phyloP scores from a whole-genome alignment of 805 yeast species.

The Saturnispora kantuleensis region DNA sequence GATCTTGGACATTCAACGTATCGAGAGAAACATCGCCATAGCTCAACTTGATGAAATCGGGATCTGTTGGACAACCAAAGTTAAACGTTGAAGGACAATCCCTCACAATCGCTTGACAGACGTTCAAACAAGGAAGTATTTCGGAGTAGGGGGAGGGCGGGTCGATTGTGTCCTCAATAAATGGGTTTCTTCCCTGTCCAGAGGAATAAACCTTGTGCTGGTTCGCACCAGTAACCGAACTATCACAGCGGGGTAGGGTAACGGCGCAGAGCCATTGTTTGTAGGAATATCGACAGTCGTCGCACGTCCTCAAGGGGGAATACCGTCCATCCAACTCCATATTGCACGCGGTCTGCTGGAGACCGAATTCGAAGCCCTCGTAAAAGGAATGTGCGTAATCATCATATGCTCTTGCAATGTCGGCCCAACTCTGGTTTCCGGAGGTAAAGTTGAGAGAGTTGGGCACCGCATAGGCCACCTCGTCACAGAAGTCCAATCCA shows the following conservation, averaged over 20 bases:
- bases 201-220: conserved; percentile 39
- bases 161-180: conserved; percentile 41
- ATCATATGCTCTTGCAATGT: conserved; percentile 49
- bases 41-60: conserved; percentile 29
- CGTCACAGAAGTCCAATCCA: conserved; percentile 64
- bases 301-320: conserved; percentile 68
- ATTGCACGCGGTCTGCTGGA: conserved; percentile 72
- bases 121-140: conserved; percentile 74
- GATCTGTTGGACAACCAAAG: conserved; percentile 58
- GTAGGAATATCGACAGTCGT: conserved; percentile 61
- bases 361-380: conserved; percentile 60
- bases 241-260: conserved; percentile 77
- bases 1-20: neutral
- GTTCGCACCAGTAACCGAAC: conserved; percentile 26
- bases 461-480: conserved; percentile 86
- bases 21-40: conserved; percentile 26
- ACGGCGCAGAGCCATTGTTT: conserved; percentile 86
- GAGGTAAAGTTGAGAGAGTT: conserved; percentile 23
- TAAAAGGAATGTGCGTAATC: conserved; percentile 45
- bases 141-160: conserved; percentile 61
- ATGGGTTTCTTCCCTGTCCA: conserved; percentile 48
- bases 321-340: conserved; percentile 52
- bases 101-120: conserved; percentile 68
- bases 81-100: conserved; percentile 76
- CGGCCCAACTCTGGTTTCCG: conserved; percentile 23